Evolutionary conservation across 2,329 filamentous ascomycete species (phyloP).

Genomic region (Escovopsis weberi): DNA sequence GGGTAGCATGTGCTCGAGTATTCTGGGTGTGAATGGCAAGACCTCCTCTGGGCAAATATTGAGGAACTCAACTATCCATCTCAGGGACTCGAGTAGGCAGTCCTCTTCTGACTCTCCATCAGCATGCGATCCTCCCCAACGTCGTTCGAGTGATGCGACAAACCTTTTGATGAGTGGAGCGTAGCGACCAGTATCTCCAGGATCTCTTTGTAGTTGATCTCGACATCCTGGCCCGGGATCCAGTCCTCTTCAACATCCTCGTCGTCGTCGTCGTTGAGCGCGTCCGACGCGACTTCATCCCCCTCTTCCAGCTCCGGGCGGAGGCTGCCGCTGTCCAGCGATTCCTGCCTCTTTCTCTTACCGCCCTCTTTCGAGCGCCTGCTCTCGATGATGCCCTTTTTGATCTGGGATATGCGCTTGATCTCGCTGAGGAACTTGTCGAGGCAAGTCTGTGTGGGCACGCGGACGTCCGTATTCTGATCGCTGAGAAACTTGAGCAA

Average conservation of each 20-base stretch:
- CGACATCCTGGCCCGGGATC: slow-evolving; percentile 93
- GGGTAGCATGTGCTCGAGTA: slow-evolving; percentile 81
- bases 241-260: slow-evolving; percentile 74
- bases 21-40: slow-evolving; percentile 80
- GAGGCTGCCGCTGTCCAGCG: slow-evolving; percentile 50
- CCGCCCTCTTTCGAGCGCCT: slow-evolving; percentile 54
- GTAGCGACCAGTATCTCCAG: slow-evolving; percentile 84
- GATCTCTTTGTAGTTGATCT: slow-evolving; percentile 84
- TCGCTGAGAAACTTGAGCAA: slow-evolving; percentile 87
- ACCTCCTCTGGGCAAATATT: slow-evolving; percentile 97
- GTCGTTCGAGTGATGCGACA: slow-evolving; percentile 9
- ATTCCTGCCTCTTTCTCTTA: slow-evolving; percentile 55
- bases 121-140: neutral
- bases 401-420: slow-evolving; percentile 82
- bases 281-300: slow-evolving; percentile 43
- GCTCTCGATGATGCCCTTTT: slow-evolving; percentile 82
- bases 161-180: slow-evolving; percentile 67
- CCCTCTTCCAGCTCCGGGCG: slow-evolving; percentile 44
- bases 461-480: slow-evolving; percentile 84
- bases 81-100: slow-evolving; percentile 75
- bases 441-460: slow-evolving; percentile 74
- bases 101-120: slow-evolving; percentile 54
- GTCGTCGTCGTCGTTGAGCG: slow-evolving; percentile 41
- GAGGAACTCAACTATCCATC: slow-evolving; percentile 93
- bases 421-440: slow-evolving; percentile 90